Percentiles rank a stretch among this genome's conserved stretches.
phyloP scores from a whole-genome alignment of 2,329 filamentous ascomycete species.

The Alternaria atra region DNA sequence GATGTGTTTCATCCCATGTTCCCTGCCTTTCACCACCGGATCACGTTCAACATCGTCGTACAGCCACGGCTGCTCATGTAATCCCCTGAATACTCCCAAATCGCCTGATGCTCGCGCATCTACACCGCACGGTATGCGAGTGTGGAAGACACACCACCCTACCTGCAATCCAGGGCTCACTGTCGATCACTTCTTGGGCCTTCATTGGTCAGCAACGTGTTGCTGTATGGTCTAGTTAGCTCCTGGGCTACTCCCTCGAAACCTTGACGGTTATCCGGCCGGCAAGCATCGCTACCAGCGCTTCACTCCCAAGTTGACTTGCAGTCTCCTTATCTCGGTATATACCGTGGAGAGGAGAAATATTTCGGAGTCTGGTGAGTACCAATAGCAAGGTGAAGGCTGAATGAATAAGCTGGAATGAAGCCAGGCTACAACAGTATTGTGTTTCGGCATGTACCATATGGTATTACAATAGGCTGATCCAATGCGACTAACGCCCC shows the following conservation, averaged over 20 bases:
- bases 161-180: neutral
- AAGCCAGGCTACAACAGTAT: neutral
- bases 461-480: neutral
- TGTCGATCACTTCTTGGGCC: slow-evolving; percentile 8
- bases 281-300: slow-evolving; percentile 5
- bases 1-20: slow-evolving; percentile 19
- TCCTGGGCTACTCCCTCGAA: neutral
- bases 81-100: slow-evolving; percentile 1
- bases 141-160: neutral
- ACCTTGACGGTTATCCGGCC: neutral
- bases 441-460: neutral
- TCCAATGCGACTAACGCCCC: neutral
- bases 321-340: neutral
- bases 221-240: neutral
- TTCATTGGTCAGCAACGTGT: neutral
- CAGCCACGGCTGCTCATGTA: slow-evolving; percentile 9
- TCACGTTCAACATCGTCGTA: slow-evolving; percentile 15
- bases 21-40: slow-evolving; percentile 16
- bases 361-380: neutral
- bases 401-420: neutral
- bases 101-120: neutral
- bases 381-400: neutral
- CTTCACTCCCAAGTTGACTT: neutral
- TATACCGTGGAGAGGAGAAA: neutral
- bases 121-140: slow-evolving; percentile 9